Evolutionary conservation across 805 yeast species (phyloP).

Genomic region (Hanseniaspora occidentalis): DNA sequence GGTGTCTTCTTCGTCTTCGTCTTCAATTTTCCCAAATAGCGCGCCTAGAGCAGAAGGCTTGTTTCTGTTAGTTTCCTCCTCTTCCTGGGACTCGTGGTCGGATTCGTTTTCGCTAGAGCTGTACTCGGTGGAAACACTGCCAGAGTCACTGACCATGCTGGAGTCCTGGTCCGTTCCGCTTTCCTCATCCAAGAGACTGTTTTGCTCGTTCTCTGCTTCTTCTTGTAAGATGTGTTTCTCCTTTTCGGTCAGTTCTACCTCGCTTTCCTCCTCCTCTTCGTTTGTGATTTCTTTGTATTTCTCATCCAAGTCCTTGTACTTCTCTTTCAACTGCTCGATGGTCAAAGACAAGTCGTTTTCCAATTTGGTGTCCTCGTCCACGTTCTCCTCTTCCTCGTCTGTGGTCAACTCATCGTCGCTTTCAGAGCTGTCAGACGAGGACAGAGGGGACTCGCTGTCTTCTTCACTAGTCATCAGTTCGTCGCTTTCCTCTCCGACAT

Average conservation of each 20-base stretch:
- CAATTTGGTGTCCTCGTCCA: conserved; percentile 3
- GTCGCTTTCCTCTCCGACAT: conserved; percentile 26
- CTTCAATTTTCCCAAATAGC: background rate
- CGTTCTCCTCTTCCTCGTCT: conserved; percentile 4
- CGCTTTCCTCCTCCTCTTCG: conserved; percentile 2
- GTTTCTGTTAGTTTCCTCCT: conserved; percentile 25
- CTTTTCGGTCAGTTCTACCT: conserved; percentile 6
- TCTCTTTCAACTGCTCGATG: conserved; percentile 31
- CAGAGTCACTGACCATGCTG: conserved; percentile 3
- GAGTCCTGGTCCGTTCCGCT: background rate
- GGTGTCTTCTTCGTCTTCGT: conserved; percentile 5
- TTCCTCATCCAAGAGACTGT: conserved; percentile 3
- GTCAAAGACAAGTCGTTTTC: conserved; percentile 27
- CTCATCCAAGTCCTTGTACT: conserved; percentile 25
- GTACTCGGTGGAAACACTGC: conserved; percentile 11
- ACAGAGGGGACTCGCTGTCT: background rate
- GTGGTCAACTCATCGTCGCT: background rate
- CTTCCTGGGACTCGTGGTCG: conserved; percentile 7
- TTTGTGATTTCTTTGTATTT: background rate
- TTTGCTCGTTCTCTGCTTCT: background rate
- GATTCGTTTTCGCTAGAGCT: conserved; percentile 5
- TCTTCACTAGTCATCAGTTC: conserved; percentile 12
- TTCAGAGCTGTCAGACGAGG: background rate
- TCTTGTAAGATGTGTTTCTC: conserved; percentile 6
- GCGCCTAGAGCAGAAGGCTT: conserved; percentile 19